Percentiles rank a stretch among this genome's conserved stretches.
Evolutionary conservation across 2,329 filamentous ascomycete species (phyloP).

Genomic region (Diaporthe australafricana): DNA sequence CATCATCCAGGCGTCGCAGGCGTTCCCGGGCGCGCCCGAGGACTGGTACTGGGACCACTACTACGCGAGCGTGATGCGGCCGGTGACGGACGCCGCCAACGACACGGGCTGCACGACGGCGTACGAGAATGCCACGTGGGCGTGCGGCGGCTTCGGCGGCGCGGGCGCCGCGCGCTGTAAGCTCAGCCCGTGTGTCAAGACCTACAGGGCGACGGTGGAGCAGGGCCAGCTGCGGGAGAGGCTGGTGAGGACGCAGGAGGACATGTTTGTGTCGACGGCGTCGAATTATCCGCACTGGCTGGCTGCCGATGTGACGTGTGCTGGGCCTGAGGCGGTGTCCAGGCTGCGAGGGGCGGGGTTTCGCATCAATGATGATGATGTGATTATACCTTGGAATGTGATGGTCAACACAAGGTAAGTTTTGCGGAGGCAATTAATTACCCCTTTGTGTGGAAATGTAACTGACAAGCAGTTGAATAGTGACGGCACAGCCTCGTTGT

Average conservation of each 20-base stretch:
- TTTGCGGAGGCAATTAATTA: not conserved
- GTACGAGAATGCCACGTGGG: slow-evolving; percentile 9
- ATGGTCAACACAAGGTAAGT: slow-evolving; percentile 6
- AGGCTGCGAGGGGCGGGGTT: slow-evolving; percentile 8
- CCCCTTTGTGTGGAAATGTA: not conserved
- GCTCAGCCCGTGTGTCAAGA: slow-evolving; percentile 8
- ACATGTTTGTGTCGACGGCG: not conserved
- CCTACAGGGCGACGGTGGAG: not conserved
- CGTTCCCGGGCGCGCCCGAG: not conserved
- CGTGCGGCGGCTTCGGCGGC: slow-evolving; percentile 3
- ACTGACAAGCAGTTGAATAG: not conserved
- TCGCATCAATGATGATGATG: not conserved
- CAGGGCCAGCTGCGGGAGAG: slow-evolving; percentile 3
- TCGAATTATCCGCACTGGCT: not conserved
- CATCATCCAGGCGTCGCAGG: slow-evolving; percentile 6
- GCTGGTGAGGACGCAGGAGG: not conserved
- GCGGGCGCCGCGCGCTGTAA: slow-evolving; percentile 6
- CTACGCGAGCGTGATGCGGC: slow-evolving; percentile 12
- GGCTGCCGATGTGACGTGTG: slow-evolving; percentile 11
- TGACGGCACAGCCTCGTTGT: slow-evolving; percentile 7
- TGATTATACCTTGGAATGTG: slow-evolving; percentile 12
- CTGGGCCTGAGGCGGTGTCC: not conserved
- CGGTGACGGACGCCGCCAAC: too few relatives aligned
- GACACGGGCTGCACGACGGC: not conserved
- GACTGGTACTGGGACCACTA: slow-evolving; percentile 10